Base-by-base conservation (phyloP, 163 green algal species). In the Volvox carteri region DNA sequence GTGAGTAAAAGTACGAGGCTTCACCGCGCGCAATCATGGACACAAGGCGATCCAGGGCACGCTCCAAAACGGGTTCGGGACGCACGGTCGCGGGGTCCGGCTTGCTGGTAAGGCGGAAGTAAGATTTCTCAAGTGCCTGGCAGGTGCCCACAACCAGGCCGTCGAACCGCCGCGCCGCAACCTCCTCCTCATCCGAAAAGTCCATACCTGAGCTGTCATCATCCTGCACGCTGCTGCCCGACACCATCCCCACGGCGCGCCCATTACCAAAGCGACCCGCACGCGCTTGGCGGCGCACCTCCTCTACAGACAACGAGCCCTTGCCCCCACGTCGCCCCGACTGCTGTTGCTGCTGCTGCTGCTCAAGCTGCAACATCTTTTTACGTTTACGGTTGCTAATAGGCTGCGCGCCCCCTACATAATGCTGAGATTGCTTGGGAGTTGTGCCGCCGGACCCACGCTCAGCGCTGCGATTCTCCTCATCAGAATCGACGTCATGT, bases 121-220 rank as follows among this genome's bases (percentile, higher is more conserved):
- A 99, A 76, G 92, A 95, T 95, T 99, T 99, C 92, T 98, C 96
- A 44, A 98, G 92, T 16, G 90, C 76, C 74, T 93, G 75, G 77
- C 91, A 94, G 9, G 93, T 98, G 88, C 97, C 96, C 60, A 93
- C 80, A 39, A 92, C 88, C 28, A 90, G 33, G 72, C 52, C 37
- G 42, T 54, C 87, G 42, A 78, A 62, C 14, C 42, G 52, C 19
- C 42, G 33, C 8, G n/a, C 78, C 2, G 39, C 37, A 12, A 75
- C 70, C 50, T 91, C 90, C 75, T 90, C 88, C 25, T 89, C 92
- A 1, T 91, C 89, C 3, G 75, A 84, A 46, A 84, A 70, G 50
- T 84, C 75, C 75, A 84, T 84, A 48, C 75, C 75, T 52, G 48
- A 70, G 75, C 75, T 84, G 33, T 84, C 75, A 14, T 70, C 48